Conservation (phyloP, 192 early-diverging fungal genomes). For the Podila epigama region DNA sequence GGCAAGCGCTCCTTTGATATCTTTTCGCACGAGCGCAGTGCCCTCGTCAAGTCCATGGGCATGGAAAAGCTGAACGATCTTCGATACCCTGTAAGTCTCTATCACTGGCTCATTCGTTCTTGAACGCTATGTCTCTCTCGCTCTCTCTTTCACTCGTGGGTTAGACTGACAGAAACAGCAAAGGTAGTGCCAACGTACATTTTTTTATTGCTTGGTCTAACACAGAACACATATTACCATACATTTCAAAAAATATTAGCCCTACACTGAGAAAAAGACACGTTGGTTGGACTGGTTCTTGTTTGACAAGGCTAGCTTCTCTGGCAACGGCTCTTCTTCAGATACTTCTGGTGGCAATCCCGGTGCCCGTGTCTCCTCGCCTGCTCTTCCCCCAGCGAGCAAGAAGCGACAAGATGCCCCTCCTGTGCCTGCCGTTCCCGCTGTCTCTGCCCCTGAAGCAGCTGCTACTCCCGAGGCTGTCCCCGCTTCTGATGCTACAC, state of each 20-base stretch:
- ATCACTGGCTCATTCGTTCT: background rate
- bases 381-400: slow-evolving; percentile 10
- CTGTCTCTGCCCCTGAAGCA: background rate
- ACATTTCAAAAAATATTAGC: slow-evolving; percentile 12
- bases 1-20: slow-evolving; percentile 80
- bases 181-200: background rate
- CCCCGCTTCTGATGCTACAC: background rate
- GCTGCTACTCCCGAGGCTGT: background rate
- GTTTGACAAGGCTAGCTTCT: slow-evolving; percentile 41
- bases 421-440: background rate
- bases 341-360: slow-evolving; percentile 2
- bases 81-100: slow-evolving; percentile 39
- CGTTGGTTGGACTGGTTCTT: slow-evolving; percentile 49
- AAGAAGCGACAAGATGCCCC: background rate
- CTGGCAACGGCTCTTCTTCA: slow-evolving; percentile 6
- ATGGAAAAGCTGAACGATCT: slow-evolving; percentile 45
- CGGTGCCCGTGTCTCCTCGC: slow-evolving; percentile 14
- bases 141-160: no score
- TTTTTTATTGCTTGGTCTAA: background rate
- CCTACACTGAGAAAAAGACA: slow-evolving; percentile 49
- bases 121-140: background rate
- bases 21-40: slow-evolving; percentile 80
- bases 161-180: background rate
- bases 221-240: no score
- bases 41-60: slow-evolving; percentile 56